phyloP scores from a whole-genome alignment of 2,329 filamentous ascomycete genomes.

The Penicillium sp. region DNA sequence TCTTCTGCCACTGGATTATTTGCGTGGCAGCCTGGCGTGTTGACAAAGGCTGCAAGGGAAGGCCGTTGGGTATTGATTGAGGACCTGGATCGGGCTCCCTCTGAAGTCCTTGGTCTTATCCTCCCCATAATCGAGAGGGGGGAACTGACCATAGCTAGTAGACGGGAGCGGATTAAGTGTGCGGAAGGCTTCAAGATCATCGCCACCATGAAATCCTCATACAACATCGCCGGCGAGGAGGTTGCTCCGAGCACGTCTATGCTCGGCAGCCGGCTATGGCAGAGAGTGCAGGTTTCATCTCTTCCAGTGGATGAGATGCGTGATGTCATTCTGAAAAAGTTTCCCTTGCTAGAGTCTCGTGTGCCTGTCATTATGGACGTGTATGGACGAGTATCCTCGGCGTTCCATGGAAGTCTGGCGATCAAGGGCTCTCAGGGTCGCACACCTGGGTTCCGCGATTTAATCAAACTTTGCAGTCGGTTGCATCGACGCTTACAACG shows the following conservation, averaged over 20 bases:
- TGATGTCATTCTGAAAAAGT: slow-evolving; percentile 67
- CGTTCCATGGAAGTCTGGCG: slow-evolving; percentile 39
- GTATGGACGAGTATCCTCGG: slow-evolving; percentile 47
- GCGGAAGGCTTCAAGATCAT: slow-evolving; percentile 84
- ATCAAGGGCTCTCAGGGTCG: slow-evolving; percentile 48
- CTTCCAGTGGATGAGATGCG: slow-evolving; percentile 68
- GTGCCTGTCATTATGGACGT: slow-evolving; percentile 56
- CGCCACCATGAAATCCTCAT: slow-evolving; percentile 75
- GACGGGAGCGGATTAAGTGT: slow-evolving; percentile 80
- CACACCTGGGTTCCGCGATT: slow-evolving; percentile 68
- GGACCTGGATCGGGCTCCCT: slow-evolving; percentile 90
- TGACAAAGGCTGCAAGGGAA: slow-evolving; percentile 90
- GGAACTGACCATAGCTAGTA: slow-evolving; percentile 85
- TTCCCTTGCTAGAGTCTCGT: slow-evolving; percentile 63
- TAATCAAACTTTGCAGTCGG: slow-evolving; percentile 87
- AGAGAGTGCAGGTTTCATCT: slow-evolving; percentile 65
- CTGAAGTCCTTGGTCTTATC: slow-evolving; percentile 89
- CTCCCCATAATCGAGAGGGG: slow-evolving; percentile 87
- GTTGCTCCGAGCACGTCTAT: slow-evolving; percentile 65
- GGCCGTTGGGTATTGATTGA: slow-evolving; percentile 97
- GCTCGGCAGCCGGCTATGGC: slow-evolving; percentile 85
- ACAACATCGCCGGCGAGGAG: slow-evolving; percentile 66
- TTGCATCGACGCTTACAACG: slow-evolving; percentile 63
- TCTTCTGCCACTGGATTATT: slow-evolving; percentile 86
- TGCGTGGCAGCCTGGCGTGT: slow-evolving; percentile 83